phyloP scores from a whole-genome alignment of 352 stramenopile species.

The Globisporangium lucens region DNA sequence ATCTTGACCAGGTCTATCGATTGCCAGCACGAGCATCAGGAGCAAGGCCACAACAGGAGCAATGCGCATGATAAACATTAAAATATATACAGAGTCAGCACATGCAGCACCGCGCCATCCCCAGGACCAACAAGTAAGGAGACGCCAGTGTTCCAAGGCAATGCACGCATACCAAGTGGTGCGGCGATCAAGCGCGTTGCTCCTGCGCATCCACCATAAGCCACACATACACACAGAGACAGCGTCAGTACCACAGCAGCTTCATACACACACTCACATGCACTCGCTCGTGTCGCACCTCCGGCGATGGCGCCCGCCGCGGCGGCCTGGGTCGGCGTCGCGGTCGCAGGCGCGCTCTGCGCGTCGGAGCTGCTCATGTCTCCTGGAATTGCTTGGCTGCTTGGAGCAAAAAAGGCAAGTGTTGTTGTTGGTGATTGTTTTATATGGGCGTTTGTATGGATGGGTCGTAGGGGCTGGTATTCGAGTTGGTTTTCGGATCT shows the following conservation, averaged over 20 bases:
- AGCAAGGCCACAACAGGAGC: background rate
- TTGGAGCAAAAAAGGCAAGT: background rate
- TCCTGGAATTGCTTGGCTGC: background rate
- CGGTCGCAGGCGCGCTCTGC: slow-evolving; percentile 15
- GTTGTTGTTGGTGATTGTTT: background rate
- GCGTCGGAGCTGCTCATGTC: slow-evolving; percentile 5
- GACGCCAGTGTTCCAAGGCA: background rate
- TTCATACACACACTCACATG: background rate
- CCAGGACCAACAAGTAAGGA: background rate
- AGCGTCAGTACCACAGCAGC: background rate
- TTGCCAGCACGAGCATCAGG: background rate
- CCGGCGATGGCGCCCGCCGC: slow-evolving; percentile 61
- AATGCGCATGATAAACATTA: background rate
- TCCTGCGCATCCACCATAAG: slow-evolving; percentile 20
- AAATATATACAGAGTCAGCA: slow-evolving; percentile 4
- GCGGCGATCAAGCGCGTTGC: slow-evolving; percentile 65
- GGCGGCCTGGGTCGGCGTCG: slow-evolving; percentile 46
- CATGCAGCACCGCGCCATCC: background rate
- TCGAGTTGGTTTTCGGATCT: background rate
- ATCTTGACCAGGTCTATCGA: slow-evolving; percentile 74
- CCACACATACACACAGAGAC: background rate
- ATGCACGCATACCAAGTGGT: slow-evolving; percentile 41
- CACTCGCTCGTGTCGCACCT: slow-evolving; percentile 29
- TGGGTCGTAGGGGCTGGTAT: background rate
- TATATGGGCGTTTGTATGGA: slow-evolving; percentile 8